Percentiles rank a stretch among this genome's conserved stretches.
Evolutionary conservation across 2,329 filamentous ascomycete species (phyloP).

Genomic region (Xylaria sp.): DNA sequence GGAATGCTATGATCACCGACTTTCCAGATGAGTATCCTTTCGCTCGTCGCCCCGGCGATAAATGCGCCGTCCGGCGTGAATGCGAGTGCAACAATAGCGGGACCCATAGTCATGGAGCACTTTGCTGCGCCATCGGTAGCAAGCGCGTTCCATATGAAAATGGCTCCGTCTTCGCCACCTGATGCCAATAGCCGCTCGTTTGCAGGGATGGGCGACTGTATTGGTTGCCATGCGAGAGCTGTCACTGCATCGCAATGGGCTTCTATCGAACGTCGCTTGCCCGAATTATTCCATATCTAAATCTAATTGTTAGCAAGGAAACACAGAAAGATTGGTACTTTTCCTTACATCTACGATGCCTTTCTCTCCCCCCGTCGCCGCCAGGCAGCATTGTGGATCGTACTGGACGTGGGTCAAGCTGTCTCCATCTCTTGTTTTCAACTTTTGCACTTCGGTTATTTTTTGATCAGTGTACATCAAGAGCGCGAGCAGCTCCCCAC

Average conservation of each 20-base stretch:
- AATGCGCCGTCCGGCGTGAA: slow-evolving; percentile 69
- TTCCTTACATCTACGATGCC: slow-evolving; percentile 64
- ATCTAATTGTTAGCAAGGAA: slow-evolving; percentile 4
- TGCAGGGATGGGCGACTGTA: slow-evolving; percentile 46
- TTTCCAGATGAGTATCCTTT: slow-evolving; percentile 68
- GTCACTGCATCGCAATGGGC: slow-evolving; percentile 65
- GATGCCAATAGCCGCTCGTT: slow-evolving; percentile 65
- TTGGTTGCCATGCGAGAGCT: slow-evolving; percentile 65
- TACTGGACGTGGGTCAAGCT: slow-evolving; percentile 61
- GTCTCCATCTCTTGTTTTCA: slow-evolving; percentile 60
- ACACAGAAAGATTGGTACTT: not conserved
- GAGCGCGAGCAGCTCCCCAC: slow-evolving; percentile 58
- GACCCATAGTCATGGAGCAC: slow-evolving; percentile 65
- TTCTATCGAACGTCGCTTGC: slow-evolving; percentile 60
- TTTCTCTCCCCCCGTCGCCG: slow-evolving; percentile 65
- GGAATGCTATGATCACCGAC: slow-evolving; percentile 64
- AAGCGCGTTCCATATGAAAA: slow-evolving; percentile 66
- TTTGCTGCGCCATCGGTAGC: slow-evolving; percentile 60
- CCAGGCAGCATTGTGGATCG: slow-evolving; percentile 58
- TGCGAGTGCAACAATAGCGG: slow-evolving; percentile 61
- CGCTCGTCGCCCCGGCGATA: slow-evolving; percentile 65
- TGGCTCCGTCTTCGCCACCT: slow-evolving; percentile 66
- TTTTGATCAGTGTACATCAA: slow-evolving; percentile 54
- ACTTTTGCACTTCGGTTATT: slow-evolving; percentile 55
- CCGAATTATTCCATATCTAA: slow-evolving; percentile 61